Evolutionary conservation across 345 rosid genomes (phyloP).

Genomic region (Hypericum perforatum): DNA sequence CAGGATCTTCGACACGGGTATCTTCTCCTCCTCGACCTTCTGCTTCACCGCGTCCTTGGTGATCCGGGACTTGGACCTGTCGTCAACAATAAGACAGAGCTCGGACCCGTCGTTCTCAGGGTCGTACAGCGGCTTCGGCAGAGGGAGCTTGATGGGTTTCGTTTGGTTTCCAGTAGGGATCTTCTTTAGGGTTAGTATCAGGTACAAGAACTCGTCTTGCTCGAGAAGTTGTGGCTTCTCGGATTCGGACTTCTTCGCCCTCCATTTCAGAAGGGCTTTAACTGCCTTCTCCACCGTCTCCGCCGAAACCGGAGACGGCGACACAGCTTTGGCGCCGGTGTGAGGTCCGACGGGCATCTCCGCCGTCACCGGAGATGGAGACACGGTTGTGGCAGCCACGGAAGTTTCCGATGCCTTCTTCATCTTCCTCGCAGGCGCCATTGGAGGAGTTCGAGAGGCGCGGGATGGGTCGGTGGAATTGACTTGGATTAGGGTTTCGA

Average conservation of each 20-base stretch:
- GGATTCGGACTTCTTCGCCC: slow-evolving; percentile 28
- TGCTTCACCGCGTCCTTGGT: slow-evolving; percentile 45
- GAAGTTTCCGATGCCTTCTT: too few relatives aligned
- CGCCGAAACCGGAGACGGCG: slow-evolving; percentile 13
- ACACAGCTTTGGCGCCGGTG: slow-evolving; percentile 11
- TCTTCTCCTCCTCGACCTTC: slow-evolving; percentile 54
- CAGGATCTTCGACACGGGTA: slow-evolving; percentile 54
- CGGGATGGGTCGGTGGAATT: too few relatives aligned
- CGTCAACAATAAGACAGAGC: slow-evolving; percentile 67
- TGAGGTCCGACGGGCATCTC: background rate
- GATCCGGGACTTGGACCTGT: slow-evolving; percentile 53
- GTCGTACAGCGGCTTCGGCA: slow-evolving; percentile 46
- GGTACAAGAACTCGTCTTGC: slow-evolving; percentile 54
- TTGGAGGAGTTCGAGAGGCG: too few relatives aligned
- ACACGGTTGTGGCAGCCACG: too few relatives aligned
- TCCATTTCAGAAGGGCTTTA: slow-evolving; percentile 45
- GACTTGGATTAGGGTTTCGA: too few relatives aligned
- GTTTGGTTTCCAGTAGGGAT: slow-evolving; percentile 38
- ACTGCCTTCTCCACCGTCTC: slow-evolving; percentile 34
- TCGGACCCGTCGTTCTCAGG: slow-evolving; percentile 32
- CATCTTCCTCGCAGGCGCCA: too few relatives aligned
- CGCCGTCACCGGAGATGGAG: too few relatives aligned
- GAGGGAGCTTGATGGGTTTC: slow-evolving; percentile 38
- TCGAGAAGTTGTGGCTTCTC: slow-evolving; percentile 67
- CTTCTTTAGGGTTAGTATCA: slow-evolving; percentile 51